Conservation (phyloP, 2,329 filamentous ascomycete species). For the Drechslerella coelobrocha region DNA sequence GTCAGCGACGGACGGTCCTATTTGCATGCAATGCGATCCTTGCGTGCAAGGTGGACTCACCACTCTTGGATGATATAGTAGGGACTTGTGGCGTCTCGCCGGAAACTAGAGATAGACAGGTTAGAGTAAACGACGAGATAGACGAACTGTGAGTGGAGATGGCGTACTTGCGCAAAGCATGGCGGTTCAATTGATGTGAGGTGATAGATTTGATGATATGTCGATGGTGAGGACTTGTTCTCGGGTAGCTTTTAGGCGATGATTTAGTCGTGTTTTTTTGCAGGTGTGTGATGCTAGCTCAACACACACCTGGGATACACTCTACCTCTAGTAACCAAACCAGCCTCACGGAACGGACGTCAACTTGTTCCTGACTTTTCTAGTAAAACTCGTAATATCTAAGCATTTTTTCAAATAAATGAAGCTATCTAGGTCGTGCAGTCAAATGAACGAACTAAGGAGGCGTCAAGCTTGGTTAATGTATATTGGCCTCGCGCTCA, state of each 20-base stretch:
- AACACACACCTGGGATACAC: too few species aligned
- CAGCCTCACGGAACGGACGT: too few species aligned
- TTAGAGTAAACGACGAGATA: constrained; percentile 1
- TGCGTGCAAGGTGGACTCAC: constrained; percentile 57
- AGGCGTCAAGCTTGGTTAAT: too few species aligned
- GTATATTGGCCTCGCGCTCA: too few species aligned
- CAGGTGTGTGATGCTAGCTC: constrained; percentile 18
- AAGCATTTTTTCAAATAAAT: too few species aligned
- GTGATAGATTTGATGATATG: constrained; percentile 10
- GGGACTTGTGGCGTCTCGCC: constrained; percentile 95
- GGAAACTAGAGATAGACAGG: constrained; percentile 71
- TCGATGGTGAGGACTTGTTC: constrained; percentile 11
- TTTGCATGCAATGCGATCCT: constrained; percentile 23
- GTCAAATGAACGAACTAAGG: too few species aligned
- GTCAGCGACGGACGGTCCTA: constrained; percentile 65
- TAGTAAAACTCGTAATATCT: too few species aligned
- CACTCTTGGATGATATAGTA: constrained; percentile 92
- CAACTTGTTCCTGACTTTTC: too few species aligned
- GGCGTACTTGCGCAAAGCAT: constrained; percentile 50
- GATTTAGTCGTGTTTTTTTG: constrained; percentile 47
- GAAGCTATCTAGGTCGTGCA: too few species aligned
- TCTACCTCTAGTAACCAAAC: too few species aligned
- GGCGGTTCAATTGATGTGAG: constrained; percentile 32
- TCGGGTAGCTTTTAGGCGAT: constrained; percentile 29
- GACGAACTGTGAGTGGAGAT: neutral